Base-by-base conservation (phyloP, 2,329 filamentous ascomycete species). In the Clonostachys rosea region DNA sequence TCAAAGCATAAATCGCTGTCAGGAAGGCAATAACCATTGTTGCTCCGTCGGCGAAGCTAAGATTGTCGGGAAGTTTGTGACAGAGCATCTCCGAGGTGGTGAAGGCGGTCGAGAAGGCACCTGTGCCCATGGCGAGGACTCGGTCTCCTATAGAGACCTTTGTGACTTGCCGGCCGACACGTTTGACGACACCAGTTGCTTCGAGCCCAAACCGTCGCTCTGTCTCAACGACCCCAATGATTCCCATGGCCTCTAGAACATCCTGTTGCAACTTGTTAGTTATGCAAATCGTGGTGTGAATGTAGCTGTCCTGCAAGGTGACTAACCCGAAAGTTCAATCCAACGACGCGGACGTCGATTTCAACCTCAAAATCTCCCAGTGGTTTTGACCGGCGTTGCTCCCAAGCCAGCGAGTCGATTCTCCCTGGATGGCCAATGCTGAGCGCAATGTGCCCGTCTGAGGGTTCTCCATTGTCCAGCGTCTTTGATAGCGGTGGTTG, bases 1-100 rank as follows among this genome's bases (percentile, higher is more conserved):
- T 17, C 2, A 70, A 47, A 0, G 57, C 61, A 43, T 66, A 61
- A 0, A 66, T 39, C 1, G 61, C 65, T 0, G 66, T 66, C 1
- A 48, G 40, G 43, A 58, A 69, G 3, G 54, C 54, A 0, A 56
- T n/a, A 0, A 55, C 56, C 2, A 66, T 16, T 0, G 55, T 55
- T 1, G 47, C 47, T 8, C 36, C 47, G 5, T 45, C 43, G n/a
- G 45, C 42, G 37, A 49, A 45, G 24, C n/a, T 42, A 5, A 49
- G 24, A 11, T 37, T 42, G 6, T 56, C 55, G 0, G 65, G 64
- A 7, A 73, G 65, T 6, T 55, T 52, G 40, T 51, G 55, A 1
- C 30, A 34, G 13, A 18, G 20, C 20, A 24, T 24, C 20, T 24
- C 20, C 20, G 20, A 24, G 20, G 20, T 24, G 5, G 20, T 24